Base-by-base conservation (phyloP, 2,329 filamentous ascomycete genomes). In the Diaporthe australafricana region DNA sequence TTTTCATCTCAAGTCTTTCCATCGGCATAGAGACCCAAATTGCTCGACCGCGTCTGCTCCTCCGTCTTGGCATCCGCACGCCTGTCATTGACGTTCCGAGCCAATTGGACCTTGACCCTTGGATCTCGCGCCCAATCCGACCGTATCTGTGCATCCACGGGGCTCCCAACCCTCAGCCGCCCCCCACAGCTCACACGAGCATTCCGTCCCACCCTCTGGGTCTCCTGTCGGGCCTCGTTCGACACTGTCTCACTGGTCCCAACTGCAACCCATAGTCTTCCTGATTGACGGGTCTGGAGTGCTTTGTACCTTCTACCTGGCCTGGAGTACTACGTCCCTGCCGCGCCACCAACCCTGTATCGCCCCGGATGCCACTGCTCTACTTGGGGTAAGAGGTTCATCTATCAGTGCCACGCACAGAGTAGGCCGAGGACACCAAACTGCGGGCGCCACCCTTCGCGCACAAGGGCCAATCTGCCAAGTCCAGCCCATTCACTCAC, bases 161-260 rank as follows among this genome's bases (percentile, higher is more conserved):
- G 42, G 45, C 25, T 66, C 32, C 53, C 57, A 45, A 60, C 53
- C 25, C 22, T 53, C 20, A 62, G 35, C 55, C 20, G 32, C 42
- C 42, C 35, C 68, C 42, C 52, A 47, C 63, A 50, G 38, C 45
- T 56, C 38, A 57, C 55, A 63, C 45, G 12, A 42, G 30, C 38
- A 17, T n/a, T 45, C 25, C 40, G 22, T 32, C 50, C 32, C 48
- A 66, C 47, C n/a, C 30, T 60, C 69, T 35, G 20, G 48, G 47
- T 27, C 45, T 53, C 35, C 32, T 70, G 17, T 32, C 30, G 38
- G 35, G 22, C 32, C 52, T 47, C 38, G 38, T 50, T 45, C 42
- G 55, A 27, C 52, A 27, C 11, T 68, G 72, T 68, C 48, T 68
- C 69, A 73, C 42, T 68, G 50, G 17, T 63, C 71, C 68, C 42